phyloP scores from a whole-genome alignment of 768 basidiomycete species.

The Rhizopogon vulgaris region DNA sequence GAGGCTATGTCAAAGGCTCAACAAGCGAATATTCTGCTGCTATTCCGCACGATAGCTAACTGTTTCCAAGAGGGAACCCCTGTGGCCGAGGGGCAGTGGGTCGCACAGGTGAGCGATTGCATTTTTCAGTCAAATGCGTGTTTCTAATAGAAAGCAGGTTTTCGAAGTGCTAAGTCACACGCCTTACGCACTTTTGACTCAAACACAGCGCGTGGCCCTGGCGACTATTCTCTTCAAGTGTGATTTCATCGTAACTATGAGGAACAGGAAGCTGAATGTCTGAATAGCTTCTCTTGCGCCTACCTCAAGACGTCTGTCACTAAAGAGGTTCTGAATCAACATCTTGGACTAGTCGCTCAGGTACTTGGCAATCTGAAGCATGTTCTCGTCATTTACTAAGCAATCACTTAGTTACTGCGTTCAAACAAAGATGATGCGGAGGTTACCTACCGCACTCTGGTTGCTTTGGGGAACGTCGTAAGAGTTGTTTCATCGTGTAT shows the following conservation, averaged over 20 bases:
- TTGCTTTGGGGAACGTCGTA: constrained; percentile 72
- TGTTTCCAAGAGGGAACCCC: constrained; percentile 52
- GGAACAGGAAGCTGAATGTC: constrained; percentile 1
- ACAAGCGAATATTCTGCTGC: constrained; percentile 81
- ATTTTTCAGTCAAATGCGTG: constrained; percentile 1
- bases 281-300: constrained; percentile 59
- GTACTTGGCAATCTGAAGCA: constrained; percentile 24
- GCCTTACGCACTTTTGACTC: constrained; percentile 52
- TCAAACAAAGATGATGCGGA: constrained; percentile 57
- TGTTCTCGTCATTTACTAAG: constrained; percentile 4
- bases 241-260: constrained; percentile 21
- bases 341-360: constrained; percentile 39
- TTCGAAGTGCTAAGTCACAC: constrained; percentile 45
- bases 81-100: constrained; percentile 43
- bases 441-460: constrained; percentile 62
- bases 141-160: constrained; percentile 36
- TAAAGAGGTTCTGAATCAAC: constrained; percentile 32
- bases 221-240: constrained; percentile 89
- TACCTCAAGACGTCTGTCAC: constrained; percentile 38
- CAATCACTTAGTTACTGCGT: constrained; percentile 16
- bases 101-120: constrained; percentile 34
- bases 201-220: constrained; percentile 68
- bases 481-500: constrained; percentile 14
- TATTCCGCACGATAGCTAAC: constrained; percentile 78
- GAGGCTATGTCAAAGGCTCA: constrained; percentile 58